A percentile compares a stretch with the other conserved stretches of the same genome.
Conservation (phyloP, 1,284 basidiomycete genomes). For the Garcileccinum viscosum region DNA sequence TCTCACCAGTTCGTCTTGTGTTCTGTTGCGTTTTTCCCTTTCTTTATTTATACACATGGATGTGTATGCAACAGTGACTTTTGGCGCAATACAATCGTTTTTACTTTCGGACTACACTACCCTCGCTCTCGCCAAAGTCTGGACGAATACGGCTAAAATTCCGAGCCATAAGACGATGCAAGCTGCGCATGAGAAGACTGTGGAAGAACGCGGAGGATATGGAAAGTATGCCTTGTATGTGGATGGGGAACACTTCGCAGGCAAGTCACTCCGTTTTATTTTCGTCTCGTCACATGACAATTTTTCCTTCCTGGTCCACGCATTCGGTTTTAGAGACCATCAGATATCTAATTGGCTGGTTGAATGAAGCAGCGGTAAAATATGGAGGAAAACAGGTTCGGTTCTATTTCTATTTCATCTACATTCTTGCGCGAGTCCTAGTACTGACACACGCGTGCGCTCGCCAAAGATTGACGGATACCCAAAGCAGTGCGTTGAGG, state of each 20-base stretch:
- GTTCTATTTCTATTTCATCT: not conserved
- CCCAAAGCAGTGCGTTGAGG: not conserved
- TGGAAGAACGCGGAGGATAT: conserved; percentile 19
- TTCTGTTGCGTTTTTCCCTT: not conserved
- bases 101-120: not conserved
- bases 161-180: conserved; percentile 13
- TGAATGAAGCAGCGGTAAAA: conserved; percentile 15
- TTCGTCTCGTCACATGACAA: not conserved
- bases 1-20: conserved; percentile 10
- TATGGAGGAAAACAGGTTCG: conserved; percentile 26
- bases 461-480: not conserved
- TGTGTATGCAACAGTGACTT: not conserved
- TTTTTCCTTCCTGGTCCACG: not conserved
- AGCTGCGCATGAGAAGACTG: not conserved
- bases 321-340: not conserved
- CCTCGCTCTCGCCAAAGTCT: conserved; percentile 26
- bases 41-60: not conserved
- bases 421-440: not conserved
- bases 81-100: not conserved
- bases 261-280: conserved; percentile 3
- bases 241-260: not conserved
- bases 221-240: conserved; percentile 11
- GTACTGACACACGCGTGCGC: not conserved
- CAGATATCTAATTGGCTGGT: conserved; percentile 8
- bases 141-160: conserved; percentile 24